Conservation (phyloP, 345 rosid genomes). For the Kandelia obovata region DNA sequence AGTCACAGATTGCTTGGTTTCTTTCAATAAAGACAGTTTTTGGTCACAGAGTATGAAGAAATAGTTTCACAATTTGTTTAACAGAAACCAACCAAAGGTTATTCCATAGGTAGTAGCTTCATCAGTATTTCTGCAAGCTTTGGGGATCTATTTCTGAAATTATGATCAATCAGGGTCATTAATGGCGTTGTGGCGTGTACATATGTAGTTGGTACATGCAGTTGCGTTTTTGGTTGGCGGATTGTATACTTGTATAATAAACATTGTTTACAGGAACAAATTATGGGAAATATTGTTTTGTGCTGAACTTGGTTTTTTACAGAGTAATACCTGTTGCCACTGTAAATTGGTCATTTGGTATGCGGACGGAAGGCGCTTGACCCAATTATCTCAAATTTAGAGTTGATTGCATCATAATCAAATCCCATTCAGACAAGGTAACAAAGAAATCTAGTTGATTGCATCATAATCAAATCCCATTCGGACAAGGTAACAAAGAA, state of each 20-base stretch:
- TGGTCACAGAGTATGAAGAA: slow-evolving; percentile 11
- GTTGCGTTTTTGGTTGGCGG: neutral
- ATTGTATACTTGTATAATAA: neutral
- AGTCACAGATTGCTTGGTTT: slow-evolving; percentile 46
- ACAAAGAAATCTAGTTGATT: too few species aligned
- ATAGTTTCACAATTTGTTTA: slow-evolving; percentile 17
- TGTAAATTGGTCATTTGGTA: too few species aligned
- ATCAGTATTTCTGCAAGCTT: slow-evolving; percentile 1
- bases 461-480: too few species aligned
- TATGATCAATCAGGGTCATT: slow-evolving; percentile 3
- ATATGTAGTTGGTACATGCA: neutral
- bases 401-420: too few species aligned
- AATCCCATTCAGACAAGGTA: too few species aligned
- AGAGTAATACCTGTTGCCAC: too few species aligned
- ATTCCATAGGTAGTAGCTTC: slow-evolving; percentile 7
- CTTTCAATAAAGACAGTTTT: slow-evolving; percentile 19
- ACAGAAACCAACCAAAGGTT: slow-evolving; percentile 18
- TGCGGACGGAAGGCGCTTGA: too few species aligned
- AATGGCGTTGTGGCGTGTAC: neutral
- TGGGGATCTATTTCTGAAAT: slow-evolving; percentile 1
- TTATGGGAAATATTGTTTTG: neutral
- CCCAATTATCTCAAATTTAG: too few species aligned
- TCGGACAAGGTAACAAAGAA: too few species aligned
- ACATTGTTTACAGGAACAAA: neutral
- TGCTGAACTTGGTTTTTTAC: neutral